phyloP scores from a whole-genome alignment of 2,329 filamentous ascomycete genomes.

The Colletotrichum phormii region DNA sequence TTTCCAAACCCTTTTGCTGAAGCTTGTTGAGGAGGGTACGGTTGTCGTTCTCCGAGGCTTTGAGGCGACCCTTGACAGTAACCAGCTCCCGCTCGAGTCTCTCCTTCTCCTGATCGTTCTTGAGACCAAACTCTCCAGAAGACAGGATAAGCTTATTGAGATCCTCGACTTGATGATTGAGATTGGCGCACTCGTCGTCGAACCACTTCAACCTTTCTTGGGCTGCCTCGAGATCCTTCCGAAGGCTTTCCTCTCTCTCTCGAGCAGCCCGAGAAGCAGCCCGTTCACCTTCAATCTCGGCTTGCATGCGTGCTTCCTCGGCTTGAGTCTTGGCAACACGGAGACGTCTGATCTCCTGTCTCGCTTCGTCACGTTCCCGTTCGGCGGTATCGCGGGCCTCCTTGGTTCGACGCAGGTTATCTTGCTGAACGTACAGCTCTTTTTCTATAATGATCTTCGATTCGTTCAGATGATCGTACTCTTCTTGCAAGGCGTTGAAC shows the following conservation, averaged over 20 bases:
- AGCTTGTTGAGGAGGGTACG: conserved; percentile 95
- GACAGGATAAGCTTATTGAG: conserved; percentile 89
- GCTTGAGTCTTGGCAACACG: conserved; percentile 86
- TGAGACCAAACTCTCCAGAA: conserved; percentile 88
- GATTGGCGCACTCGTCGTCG: conserved; percentile 80
- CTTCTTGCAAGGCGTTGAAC: conserved; percentile 82
- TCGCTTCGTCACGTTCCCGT: conserved; percentile 88
- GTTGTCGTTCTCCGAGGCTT: conserved; percentile 96
- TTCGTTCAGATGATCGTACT: conserved; percentile 88
- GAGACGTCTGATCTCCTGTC: conserved; percentile 84
- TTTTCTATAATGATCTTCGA: conserved; percentile 98
- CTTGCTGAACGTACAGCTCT: conserved; percentile 95
- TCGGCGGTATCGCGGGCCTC: conserved; percentile 85
- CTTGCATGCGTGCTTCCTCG: conserved; percentile 86
- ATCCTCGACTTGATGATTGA: conserved; percentile 84
- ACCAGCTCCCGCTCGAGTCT: conserved; percentile 90
- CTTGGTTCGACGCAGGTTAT: conserved; percentile 86
- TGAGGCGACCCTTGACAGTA: conserved; percentile 88
- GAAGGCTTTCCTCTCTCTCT: conserved; percentile 82
- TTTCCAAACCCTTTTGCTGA: conserved; percentile 96
- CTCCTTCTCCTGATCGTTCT: conserved; percentile 94
- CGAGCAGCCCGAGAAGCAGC: conserved; percentile 81
- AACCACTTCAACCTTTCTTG: conserved; percentile 81
- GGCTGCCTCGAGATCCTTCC: conserved; percentile 83
- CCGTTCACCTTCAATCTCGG: conserved; percentile 83